Evolutionary conservation across 371 early-diverging fungal genomes (phyloP).

Genomic region (Apophysomyces elegans): DNA sequence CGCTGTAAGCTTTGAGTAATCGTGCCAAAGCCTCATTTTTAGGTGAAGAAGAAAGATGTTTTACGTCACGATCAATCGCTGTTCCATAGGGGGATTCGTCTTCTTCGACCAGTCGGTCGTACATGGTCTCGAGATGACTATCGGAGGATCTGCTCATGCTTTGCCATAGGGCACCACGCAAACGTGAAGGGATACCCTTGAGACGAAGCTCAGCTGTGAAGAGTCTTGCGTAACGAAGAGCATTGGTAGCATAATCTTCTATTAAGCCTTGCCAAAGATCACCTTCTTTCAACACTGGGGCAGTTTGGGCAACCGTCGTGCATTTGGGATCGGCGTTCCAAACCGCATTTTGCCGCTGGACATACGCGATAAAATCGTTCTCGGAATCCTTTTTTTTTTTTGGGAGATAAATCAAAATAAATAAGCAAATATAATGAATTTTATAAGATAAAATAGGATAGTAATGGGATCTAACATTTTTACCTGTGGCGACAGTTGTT

Average conservation of each 20-base stretch:
- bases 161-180: slow-evolving; percentile 89
- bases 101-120: slow-evolving; percentile 71
- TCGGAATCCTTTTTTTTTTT: neutral
- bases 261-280: slow-evolving; percentile 6
- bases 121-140: slow-evolving; percentile 70
- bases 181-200: slow-evolving; percentile 60
- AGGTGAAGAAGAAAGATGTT: slow-evolving; percentile 41
- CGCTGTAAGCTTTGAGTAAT: slow-evolving; percentile 86
- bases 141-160: slow-evolving; percentile 76
- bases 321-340: slow-evolving; percentile 19
- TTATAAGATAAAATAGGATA: neutral
- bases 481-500: neutral
- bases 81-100: slow-evolving; percentile 63
- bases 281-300: slow-evolving; percentile 6
- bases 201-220: neutral
- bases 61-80: slow-evolving; percentile 82
- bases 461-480: neutral
- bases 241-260: slow-evolving; percentile 9
- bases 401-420: neutral
- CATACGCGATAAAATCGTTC: slow-evolving; percentile 5
- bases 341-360: slow-evolving; percentile 6
- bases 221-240: neutral
- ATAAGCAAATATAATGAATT: neutral
- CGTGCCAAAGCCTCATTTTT: slow-evolving; percentile 71
- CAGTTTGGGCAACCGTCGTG: neutral